Evolutionary conservation across 257 asterid genomes (phyloP).

Genomic region (Echites panduratus): DNA sequence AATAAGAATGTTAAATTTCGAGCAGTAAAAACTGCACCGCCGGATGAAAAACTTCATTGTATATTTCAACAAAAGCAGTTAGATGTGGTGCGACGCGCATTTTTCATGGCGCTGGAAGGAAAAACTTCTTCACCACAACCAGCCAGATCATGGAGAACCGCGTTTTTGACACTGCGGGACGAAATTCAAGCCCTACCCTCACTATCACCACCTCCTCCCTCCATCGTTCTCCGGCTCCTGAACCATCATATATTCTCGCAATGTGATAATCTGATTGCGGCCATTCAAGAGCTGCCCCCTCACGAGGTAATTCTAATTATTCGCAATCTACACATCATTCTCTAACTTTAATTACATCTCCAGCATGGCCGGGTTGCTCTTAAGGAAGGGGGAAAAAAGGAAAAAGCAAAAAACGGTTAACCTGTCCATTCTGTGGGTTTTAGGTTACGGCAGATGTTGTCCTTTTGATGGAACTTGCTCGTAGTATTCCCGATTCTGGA

Average conservation of each 20-base stretch:
- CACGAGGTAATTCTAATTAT: conserved; percentile 45
- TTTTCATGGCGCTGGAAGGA: conserved; percentile 14
- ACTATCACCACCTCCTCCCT: conserved; percentile 27
- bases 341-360: neutral
- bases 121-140: conserved; percentile 20
- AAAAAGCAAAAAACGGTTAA: neutral
- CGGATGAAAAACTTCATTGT: too few species aligned
- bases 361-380: neutral
- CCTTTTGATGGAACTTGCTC: conserved; percentile 60
- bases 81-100: neutral
- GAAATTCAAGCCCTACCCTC: conserved; percentile 38
- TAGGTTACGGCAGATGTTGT: conserved; percentile 66
- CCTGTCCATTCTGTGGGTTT: neutral
- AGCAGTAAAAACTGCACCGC: too few species aligned
- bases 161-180: conserved; percentile 71
- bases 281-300: conserved; percentile 56
- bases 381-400: neutral
- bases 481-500: conserved; percentile 6
- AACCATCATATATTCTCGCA: conserved; percentile 55
- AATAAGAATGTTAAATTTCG: too few species aligned
- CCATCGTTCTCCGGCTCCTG: conserved; percentile 40
- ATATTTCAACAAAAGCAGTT: neutral
- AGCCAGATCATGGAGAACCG: conserved; percentile 66
- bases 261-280: conserved; percentile 41
- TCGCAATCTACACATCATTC: neutral